phyloP scores from a whole-genome alignment of 2,329 filamentous ascomycete species.

The Chaetomium globosum region DNA sequence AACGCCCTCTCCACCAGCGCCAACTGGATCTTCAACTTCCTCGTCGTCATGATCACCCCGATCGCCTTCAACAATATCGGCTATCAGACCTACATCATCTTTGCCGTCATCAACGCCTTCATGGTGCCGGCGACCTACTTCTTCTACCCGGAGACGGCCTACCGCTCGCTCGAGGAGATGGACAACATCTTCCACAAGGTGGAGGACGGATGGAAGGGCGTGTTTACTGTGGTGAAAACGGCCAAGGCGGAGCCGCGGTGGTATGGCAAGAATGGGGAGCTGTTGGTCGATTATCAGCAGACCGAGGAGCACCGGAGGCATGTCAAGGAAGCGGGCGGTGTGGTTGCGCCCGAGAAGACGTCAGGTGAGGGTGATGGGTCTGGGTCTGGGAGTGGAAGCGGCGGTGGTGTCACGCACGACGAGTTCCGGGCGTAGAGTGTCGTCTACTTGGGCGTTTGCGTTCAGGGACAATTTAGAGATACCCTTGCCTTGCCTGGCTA shows the following conservation, averaged over 20 bases:
- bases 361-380: slow-evolving; percentile 2
- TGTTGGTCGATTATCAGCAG: slow-evolving; percentile 52
- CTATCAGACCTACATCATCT: slow-evolving; percentile 59
- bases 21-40: slow-evolving; percentile 59
- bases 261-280: slow-evolving; percentile 62
- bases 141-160: slow-evolving; percentile 67
- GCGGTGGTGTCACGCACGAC: slow-evolving; percentile 8
- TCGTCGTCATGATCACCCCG: slow-evolving; percentile 64
- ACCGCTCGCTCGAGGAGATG: slow-evolving; percentile 67
- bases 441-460: background rate
- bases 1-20: slow-evolving; percentile 63
- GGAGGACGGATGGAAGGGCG: slow-evolving; percentile 44
- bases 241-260: slow-evolving; percentile 55
- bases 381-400: slow-evolving; percentile 1
- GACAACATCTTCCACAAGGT: slow-evolving; percentile 65
- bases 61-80: slow-evolving; percentile 62
- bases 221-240: slow-evolving; percentile 47
- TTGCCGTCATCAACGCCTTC: slow-evolving; percentile 65
- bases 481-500: background rate
- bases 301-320: slow-evolving; percentile 35
- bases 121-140: slow-evolving; percentile 62
- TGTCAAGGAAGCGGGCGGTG: background rate
- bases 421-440: slow-evolving; percentile 5
- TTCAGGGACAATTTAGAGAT: background rate
- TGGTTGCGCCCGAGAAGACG: background rate